Percentiles rank a stretch among this genome's conserved stretches.
Evolutionary conservation across 2,329 filamentous ascomycete species (phyloP).

Genomic region (Mariannaea sp.): DNA sequence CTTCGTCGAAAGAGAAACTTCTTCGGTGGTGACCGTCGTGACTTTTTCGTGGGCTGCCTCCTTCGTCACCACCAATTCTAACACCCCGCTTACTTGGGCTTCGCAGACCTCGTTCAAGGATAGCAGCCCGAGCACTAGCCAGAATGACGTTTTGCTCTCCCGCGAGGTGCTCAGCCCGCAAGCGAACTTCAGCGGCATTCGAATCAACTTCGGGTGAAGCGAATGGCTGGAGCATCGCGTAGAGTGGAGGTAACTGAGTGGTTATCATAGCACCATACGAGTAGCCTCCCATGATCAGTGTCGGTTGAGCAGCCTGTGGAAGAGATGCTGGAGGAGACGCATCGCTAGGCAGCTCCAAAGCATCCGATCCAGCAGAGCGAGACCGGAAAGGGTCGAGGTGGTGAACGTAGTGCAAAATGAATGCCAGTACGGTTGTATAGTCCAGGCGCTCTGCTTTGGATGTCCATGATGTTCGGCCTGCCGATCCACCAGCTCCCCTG

Average conservation of each 20-base stretch:
- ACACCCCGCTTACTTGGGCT: slow-evolving; percentile 45
- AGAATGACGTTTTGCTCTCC: slow-evolving; percentile 61
- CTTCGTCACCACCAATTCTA: slow-evolving; percentile 57
- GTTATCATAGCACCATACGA: slow-evolving; percentile 90
- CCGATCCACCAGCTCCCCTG: slow-evolving; percentile 77
- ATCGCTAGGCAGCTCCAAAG: background rate
- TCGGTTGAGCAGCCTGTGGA: slow-evolving; percentile 26
- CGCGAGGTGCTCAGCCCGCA: slow-evolving; percentile 71
- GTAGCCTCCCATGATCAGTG: slow-evolving; percentile 75
- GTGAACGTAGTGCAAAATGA: slow-evolving; percentile 75
- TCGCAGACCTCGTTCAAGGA: slow-evolving; percentile 34
- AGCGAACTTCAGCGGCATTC: slow-evolving; percentile 68
- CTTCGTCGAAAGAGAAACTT: slow-evolving; percentile 53
- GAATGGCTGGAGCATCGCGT: slow-evolving; percentile 65
- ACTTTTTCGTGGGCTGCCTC: slow-evolving; percentile 46
- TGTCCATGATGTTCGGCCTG: slow-evolving; percentile 85
- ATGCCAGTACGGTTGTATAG: slow-evolving; percentile 81
- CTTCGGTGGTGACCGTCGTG: slow-evolving; percentile 42
- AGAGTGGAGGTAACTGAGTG: slow-evolving; percentile 68
- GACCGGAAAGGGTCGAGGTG: slow-evolving; percentile 53
- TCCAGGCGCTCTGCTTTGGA: slow-evolving; percentile 80
- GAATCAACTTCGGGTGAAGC: slow-evolving; percentile 56
- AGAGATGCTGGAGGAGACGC: slow-evolving; percentile 2
- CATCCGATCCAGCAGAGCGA: slow-evolving; percentile 6
- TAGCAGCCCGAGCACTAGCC: slow-evolving; percentile 42